Base-by-base conservation (phyloP, 2,329 filamentous ascomycete species). In the Daldinia eschscholtzii region DNA sequence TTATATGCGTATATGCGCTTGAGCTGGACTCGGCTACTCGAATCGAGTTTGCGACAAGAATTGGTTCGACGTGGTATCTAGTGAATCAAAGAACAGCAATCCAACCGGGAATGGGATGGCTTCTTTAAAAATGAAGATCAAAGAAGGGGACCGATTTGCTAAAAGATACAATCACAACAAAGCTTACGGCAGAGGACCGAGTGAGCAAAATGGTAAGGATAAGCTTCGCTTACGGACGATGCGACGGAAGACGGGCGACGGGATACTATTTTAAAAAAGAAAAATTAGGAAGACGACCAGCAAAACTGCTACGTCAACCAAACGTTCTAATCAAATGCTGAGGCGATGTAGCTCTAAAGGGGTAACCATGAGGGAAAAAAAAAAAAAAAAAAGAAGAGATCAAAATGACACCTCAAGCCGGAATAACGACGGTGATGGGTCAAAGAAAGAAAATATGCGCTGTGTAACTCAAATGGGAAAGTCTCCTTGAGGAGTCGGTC, bases 261-360 rank as follows among this genome's bases (percentile, higher is more conserved):
- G 26, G 23, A 52, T 30, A n/a, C 46, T 52, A 33, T 66, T 70
- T 66, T 59, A 67, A 68, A 20, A 41, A 18, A 68, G 67, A 35
- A 26, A 20, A 41, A 48, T n/a, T 28, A 30, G 39, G 37, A 30
- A 20, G 39, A 56, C 55, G 55, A 52, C 20, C 57, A 39, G 30
- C 58, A 55, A 53, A 20, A 55, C 39, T 33, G 18, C 26, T 18
- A 33, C 26, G 46, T 46, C 33, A 26, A 57, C 58, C 33, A 42
- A 35, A 59, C 12, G 61, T 30, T 23, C 26, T 48, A 62, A 62
- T 30, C 20, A 57, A 33, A 62, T 35, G 33, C n/a, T 46, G 44
- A 12, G 10, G 48, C 39, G 65, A 64, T 65, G 64, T 64, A 64
- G 65, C 60, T 67, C 59, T 28, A 63, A 63, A 64, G 55, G 60